Conservation (phyloP, 106 monocot genomes). For the Platanthera zijinensis region DNA sequence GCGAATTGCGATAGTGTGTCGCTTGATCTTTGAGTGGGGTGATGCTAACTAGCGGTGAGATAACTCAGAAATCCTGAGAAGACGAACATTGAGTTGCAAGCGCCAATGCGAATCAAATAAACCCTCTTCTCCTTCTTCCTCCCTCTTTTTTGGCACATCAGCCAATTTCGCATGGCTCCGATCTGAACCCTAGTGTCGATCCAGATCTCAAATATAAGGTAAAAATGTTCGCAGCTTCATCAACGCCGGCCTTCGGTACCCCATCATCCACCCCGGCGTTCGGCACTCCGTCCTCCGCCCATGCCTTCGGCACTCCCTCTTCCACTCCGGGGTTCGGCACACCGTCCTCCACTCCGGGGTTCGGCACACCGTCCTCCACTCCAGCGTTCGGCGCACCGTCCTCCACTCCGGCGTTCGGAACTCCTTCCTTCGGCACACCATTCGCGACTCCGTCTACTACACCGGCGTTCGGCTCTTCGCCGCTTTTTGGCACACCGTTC, state of each 20-base stretch:
- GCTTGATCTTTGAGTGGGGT: too few species aligned
- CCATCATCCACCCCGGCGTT: slow-evolving; percentile 23
- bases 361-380: slow-evolving; percentile 15
- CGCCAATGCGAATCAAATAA: neutral
- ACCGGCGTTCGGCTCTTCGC: slow-evolving; percentile 11
- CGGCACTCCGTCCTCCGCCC: slow-evolving; percentile 26
- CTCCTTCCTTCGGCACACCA: slow-evolving; percentile 22
- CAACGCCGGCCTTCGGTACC: slow-evolving; percentile 23
- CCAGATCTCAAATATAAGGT: neutral
- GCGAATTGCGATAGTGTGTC: too few species aligned
- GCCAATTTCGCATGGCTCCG: neutral
- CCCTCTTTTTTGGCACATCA: neutral
- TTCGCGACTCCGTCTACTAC: slow-evolving; percentile 17
- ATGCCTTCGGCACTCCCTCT: slow-evolving; percentile 20
- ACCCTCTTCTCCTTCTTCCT: neutral
- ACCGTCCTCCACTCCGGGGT: slow-evolving; percentile 15
- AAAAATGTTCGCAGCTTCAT: neutral
- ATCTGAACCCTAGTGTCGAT: neutral
- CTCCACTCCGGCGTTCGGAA: slow-evolving; percentile 11
- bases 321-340: slow-evolving; percentile 25
- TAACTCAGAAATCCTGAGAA: too few species aligned
- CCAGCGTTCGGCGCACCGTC: slow-evolving; percentile 25
- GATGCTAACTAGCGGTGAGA: too few species aligned
- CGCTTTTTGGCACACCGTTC: slow-evolving; percentile 2
- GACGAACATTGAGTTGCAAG: neutral